Evolutionary conservation across 2,329 filamentous ascomycete species (phyloP), one percentile per base, ranked within the genome.

Genomic region (Cordyceps fumosorosea): DNA sequence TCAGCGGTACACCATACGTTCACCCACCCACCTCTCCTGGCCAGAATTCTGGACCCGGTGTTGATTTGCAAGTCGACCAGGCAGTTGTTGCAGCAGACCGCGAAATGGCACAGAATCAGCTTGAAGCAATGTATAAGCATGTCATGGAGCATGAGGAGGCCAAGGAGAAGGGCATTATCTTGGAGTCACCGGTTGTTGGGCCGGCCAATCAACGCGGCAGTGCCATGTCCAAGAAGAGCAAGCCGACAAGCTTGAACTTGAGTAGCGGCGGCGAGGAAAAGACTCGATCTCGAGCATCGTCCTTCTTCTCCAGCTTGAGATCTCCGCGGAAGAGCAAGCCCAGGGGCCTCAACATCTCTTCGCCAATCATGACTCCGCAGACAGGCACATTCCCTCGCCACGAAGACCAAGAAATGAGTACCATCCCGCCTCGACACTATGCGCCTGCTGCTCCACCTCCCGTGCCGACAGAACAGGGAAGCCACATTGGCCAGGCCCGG

Each of bases 61-160:
- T 87, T 63, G 85, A 90, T 64, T 82, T 82, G 18, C 86, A 85
- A 24, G 90, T 97, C 64, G 91, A 97, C 73, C 86, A 89, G 63
- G 82, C 82, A 63, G 83, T 96, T 18, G 83, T 97, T 26, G 84
- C 88, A 63, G 83, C 84, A 64, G 90, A 96, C 75, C 85, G 84
- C 72, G 81, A 83, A 70, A 88, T 88, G 78, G 87, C 90, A 65
- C 87, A 95, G 74, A 81, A 88, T 66, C 90, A 96, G 73, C 86
- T 97, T 74, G 92, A 96, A 74, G 86, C 90, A 69, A 86, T 98
- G 73, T 98, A 97, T 76, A 91, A 88, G 65, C 89, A 92, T 67
- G 93, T 96, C 66, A 89, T 96, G 87, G 91, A 92, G 73, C 90
- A 96, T 68, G 93, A 97, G 70, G 84, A 83, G 63, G 84, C 84